Base-by-base conservation (phyloP, 441 rosid species). In the Capsella rubella region DNA sequence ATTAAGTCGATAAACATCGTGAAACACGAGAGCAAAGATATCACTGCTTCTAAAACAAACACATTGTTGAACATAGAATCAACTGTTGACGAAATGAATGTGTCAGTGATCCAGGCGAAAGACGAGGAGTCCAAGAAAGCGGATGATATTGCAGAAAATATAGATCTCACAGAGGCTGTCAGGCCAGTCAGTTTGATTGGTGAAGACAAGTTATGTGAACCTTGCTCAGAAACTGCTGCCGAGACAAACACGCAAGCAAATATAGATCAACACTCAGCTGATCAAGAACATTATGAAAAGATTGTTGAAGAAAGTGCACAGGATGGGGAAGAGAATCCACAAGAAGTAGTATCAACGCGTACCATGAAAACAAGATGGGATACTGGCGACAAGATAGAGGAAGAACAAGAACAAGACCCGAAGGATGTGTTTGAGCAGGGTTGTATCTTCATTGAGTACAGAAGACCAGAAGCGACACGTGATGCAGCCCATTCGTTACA, bases 401-500 rank as follows among this genome's bases (percentile, higher is more conserved):
- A 70, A 57, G 72, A 72, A 40, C 6, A 61, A 28, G 67, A 62
- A 43, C n/a, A 28, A 32, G 73, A 83, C 16, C 39, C 77, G 6
- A 43, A 70, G 62, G 47, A 35, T 15, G 58, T 85, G 52, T 90
- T 91, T 61, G 94, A 95, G 76, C 66, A 71, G 6, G 97, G 97
- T 13, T 78, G 84, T 71, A 87, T 95, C 55, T 82, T 89, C 64
- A 92, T 95, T 51, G 95, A 93, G 82, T 95, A 83, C 54, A 45
- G 85, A 74, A 89, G 97, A 88, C 79, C 82, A 8, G 97, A 90
- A 84, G 87, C 91, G 7, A 79, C 96, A 13, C 74, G 90, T 55
- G 74, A 18, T 43, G 97, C 97, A 9, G 98, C 94, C 14, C 93
- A 90, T 76, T 79, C 86, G 56, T 79, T 93, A 84, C 95, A 89